Base-by-base conservation (phyloP, 108 stramenopile species). In the Nannochloropsis gaditana region DNA sequence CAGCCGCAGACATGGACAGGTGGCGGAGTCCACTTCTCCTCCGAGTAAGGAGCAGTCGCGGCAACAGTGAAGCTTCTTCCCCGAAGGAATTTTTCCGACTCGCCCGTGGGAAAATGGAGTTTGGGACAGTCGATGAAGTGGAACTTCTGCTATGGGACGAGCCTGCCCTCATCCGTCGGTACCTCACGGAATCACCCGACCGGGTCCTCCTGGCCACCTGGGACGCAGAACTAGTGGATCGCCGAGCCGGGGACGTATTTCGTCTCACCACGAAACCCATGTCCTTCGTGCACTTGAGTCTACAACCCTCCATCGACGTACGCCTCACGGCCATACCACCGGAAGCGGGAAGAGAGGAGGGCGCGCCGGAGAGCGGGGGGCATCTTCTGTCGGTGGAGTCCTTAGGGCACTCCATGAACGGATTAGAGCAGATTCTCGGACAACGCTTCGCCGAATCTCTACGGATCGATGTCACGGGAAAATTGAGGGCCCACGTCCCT, bases 371-470 rank as follows among this genome's bases (percentile, higher is more conserved):
- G 15, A n/a, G 59, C 15, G 59, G 59, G 59, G 19, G n/a, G 2
- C 59, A 73, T 73, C n/a, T 73, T n/a, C 59, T 73, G 19, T n/a
- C n/a, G 59, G 59, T 73, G 3, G 59, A 73, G n/a, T 73, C 59
- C 59, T n/a, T 73, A 15, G 59, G 19, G 3, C 59, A 73, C n/a
- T 73, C 59, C 15, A 73, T 73, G 59, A 73, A 73, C n/a, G 59
- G 59, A 15, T n/a, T 73, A n/a, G 59, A 73, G 59, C 59, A 73
- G n/a, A 73, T 73, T 8, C 59, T 73, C 59, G 59, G 59, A 15
- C 59, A 73, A 73, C 59, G 59, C 59, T 73, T 73, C 59, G 59
- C 59, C 8, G 59, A 73, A n/a, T 73, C 59, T n/a, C 59, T 73
- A 3, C 15, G n/a, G n/a, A 73, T 73, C 15, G 59, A 73, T 73